Evolutionary conservation across 2,329 filamentous ascomycete genomes (phyloP).

Genomic region (Claviceps sp.): DNA sequence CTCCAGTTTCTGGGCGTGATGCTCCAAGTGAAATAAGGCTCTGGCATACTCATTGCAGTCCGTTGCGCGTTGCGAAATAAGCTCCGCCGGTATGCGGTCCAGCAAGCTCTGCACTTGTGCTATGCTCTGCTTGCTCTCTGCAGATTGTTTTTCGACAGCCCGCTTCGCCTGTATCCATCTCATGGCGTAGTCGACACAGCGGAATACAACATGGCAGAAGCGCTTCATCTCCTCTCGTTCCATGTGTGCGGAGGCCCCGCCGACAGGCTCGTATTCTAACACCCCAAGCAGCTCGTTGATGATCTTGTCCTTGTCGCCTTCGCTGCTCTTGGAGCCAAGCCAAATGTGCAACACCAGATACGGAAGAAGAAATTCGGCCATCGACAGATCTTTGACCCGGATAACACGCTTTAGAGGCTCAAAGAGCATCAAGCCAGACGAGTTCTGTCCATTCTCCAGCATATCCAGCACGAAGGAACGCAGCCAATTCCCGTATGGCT

Average conservation of each 20-base stretch:
- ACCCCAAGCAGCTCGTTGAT: constrained; percentile 63
- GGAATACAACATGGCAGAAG: constrained; percentile 85
- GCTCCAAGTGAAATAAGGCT: constrained; percentile 88
- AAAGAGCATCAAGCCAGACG: constrained; percentile 66
- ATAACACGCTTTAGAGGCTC: constrained; percentile 71
- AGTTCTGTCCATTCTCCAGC: constrained; percentile 61
- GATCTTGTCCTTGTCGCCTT: constrained; percentile 50
- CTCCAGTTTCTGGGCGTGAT: constrained; percentile 53
- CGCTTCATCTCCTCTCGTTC: constrained; percentile 66
- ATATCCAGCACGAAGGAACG: constrained; percentile 69
- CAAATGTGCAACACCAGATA: constrained; percentile 77
- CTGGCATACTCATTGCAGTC: constrained; percentile 88
- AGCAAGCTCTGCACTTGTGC: constrained; percentile 37
- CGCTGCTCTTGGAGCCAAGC: constrained; percentile 49
- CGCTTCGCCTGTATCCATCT: constrained; percentile 73
- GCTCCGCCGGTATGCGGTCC: constrained; percentile 55
- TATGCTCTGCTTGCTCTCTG: constrained; percentile 33
- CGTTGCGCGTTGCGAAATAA: constrained; percentile 71
- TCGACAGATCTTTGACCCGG: constrained; percentile 70
- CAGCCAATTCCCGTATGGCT: constrained; percentile 70
- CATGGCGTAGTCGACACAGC: constrained; percentile 80
- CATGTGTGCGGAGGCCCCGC: constrained; percentile 38
- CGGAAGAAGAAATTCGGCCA: constrained; percentile 78
- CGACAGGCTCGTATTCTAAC: constrained; percentile 45
- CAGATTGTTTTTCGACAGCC: constrained; percentile 15